Evolutionary conservation across 164 flowering plant species (phyloP).

Genomic region (Malania oleifera): DNA sequence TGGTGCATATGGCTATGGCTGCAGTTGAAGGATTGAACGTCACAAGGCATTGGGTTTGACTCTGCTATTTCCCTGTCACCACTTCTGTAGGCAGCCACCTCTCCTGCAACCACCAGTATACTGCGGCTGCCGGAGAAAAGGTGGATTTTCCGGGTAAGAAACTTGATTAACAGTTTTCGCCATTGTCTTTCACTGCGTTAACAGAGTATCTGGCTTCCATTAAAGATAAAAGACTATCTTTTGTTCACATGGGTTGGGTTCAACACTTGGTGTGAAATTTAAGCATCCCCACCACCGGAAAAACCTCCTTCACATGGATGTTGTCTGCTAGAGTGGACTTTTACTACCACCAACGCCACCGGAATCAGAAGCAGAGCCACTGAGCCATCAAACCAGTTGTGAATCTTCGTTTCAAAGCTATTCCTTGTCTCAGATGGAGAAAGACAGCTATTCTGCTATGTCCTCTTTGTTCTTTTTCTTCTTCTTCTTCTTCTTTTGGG

Average conservation of each 20-base stretch:
- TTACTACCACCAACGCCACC: constrained; percentile 18
- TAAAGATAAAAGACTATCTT: constrained; percentile 6
- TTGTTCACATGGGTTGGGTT: constrained; percentile 37
- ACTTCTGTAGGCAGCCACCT: too few species aligned
- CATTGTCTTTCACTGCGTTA: not conserved
- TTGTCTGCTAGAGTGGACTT: constrained; percentile 39
- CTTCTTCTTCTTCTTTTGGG: constrained; percentile 19
- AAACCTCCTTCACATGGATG: constrained; percentile 47
- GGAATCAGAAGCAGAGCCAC: constrained; percentile 1
- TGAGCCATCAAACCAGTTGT: constrained; percentile 3
- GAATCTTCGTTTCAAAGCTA: not conserved
- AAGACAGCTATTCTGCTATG: constrained; percentile 1
- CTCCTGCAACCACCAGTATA: not conserved
- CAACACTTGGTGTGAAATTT: constrained; percentile 32
- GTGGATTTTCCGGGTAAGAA: constrained; percentile 11
- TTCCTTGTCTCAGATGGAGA: constrained; percentile 23
- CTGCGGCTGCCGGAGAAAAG: not conserved
- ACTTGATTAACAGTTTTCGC: not conserved
- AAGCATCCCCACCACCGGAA: constrained; percentile 34
- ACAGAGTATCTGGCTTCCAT: not conserved
- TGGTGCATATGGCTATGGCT: too few species aligned
- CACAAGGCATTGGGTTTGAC: not conserved
- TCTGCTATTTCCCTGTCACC: not conserved
- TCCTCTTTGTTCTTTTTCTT: constrained; percentile 1
- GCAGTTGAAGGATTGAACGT: constrained; percentile 1